phyloP scores from a whole-genome alignment of 148 eudicot species.

The Nepenthes gracilis region DNA sequence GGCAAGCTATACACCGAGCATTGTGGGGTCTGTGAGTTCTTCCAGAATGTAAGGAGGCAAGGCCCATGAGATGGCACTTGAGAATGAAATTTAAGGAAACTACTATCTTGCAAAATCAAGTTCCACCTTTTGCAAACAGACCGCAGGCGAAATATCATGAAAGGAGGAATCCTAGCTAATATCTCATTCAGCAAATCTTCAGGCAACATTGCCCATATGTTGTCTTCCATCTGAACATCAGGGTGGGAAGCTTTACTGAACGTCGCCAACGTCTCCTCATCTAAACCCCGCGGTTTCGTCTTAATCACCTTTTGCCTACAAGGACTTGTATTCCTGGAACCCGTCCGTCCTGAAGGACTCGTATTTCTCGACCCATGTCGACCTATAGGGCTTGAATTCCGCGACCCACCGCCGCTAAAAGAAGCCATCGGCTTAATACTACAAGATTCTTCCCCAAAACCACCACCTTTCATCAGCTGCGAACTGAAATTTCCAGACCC shows the following conservation, averaged over 20 bases:
- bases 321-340: conserved; percentile 84
- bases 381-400: conserved; percentile 55
- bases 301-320: conserved; percentile 69
- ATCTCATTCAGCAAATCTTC: conserved; percentile 92
- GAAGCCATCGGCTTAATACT: conserved; percentile 25
- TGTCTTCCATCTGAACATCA: conserved; percentile 94
- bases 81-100: conserved; percentile 84
- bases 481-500: conserved; percentile 19
- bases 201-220: conserved; percentile 95
- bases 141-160: conserved; percentile 85
- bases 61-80: conserved; percentile 98
- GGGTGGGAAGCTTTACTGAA: conserved; percentile 45
- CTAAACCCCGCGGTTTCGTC: conserved; percentile 88
- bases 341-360: conserved; percentile 51
- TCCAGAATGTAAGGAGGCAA: conserved; percentile 91
- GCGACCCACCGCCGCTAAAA: conserved; percentile 45
- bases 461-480: conserved; percentile 13
- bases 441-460: conserved; percentile 26
- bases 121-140: conserved; percentile 97
- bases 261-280: conserved; percentile 64
- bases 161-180: conserved; percentile 90
- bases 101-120: conserved; percentile 69
- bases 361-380: conserved; percentile 43
- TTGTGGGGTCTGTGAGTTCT: conserved; percentile 70
- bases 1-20: conserved; percentile 95